A percentile compares a stretch with the other conserved stretches of the same genome.
These are phyloP conservation scores for Arbutus unedo DNA, from an alignment of 148 eudicot species.

Conservation along the genomic window DNA sequence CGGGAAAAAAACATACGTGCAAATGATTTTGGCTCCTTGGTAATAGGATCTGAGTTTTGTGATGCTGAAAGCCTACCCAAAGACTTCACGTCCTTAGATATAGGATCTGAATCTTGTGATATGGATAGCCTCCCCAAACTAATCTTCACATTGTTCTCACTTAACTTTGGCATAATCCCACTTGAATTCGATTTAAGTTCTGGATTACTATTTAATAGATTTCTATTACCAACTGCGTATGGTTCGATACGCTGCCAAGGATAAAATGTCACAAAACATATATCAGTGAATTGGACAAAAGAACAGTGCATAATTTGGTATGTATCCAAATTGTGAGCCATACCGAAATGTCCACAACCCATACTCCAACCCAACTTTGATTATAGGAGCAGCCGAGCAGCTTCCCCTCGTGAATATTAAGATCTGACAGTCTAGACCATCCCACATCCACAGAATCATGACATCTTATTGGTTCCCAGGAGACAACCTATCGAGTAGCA, in stretches of 20 bases:
- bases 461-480: conserved; percentile 94
- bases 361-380: conserved; percentile 98
- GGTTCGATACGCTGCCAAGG: conserved; percentile 79
- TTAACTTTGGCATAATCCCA: conserved; percentile 41
- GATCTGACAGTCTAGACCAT: conserved; percentile 93
- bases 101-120: conserved; percentile 61
- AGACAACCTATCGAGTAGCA: conserved; percentile 53
- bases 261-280: conserved; percentile 18
- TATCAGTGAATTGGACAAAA: conserved; percentile 18
- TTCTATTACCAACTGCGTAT: conserved; percentile 42
- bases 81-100: conserved; percentile 61
- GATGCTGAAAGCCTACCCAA: conserved; percentile 54
- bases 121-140: conserved; percentile 59
- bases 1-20: conserved; percentile 48
- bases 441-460: conserved; percentile 95
- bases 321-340: not conserved
- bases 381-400: conserved; percentile 96
- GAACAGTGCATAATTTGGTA: not conserved
- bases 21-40: conserved; percentile 63
- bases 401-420: conserved; percentile 94
- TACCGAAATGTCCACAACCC: conserved; percentile 99
- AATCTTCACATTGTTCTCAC: conserved; percentile 58
- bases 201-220: conserved; percentile 52
- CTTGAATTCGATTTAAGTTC: conserved; percentile 54
- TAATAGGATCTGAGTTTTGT: conserved; percentile 49